Evolutionary conservation across 768 basidiomycete genomes (phyloP), one percentile per base, ranked within the genome.

Genomic region (Boletus rubescentipes): DNA sequence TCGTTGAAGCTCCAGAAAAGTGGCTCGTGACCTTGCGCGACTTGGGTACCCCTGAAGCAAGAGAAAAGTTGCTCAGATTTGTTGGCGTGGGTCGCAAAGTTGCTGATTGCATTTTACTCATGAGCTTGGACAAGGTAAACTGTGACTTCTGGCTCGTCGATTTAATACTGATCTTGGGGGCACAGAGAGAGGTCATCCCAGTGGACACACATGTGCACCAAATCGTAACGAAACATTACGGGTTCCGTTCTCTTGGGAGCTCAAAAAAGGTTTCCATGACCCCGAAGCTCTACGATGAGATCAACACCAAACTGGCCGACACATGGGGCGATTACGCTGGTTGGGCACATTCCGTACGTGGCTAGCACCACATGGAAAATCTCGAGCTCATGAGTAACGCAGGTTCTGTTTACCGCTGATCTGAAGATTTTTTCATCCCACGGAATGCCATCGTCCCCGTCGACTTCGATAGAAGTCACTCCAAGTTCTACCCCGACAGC

Each of bases 181-280:
- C 32, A n/a, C 43, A 96, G 92, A 79, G 75, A 62, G 88, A 92
- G 59, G 86, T 94, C 15, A 82, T 98, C 9, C 97, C 97, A 4
- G 91, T 99, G 48, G 97, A 99, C 66, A 97, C 95, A 0, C 97
- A 99, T 67, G 90, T 99, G 29, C 77, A 89, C 58, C 93, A 96
- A 65, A 94, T 98, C 49, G 91, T 91, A 9, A 72, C 79, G 21
- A 92, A 89, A 65, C 76, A 90, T 62, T 91, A 93, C 61, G 86
- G 86, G 1, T 63, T 91, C 11, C 82, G 81, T 60, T 75, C 77
- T 7, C 62, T 73, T 0, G 64, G 67, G 30, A 46, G 51, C 8
- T 61, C 61, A 2, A 74, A 73, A 41, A 88, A 88, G 64, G 65
- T 76, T 3, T 73, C 71, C 32, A 89, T 95, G 85, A 86, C 85